Evolutionary conservation across 2,329 filamentous ascomycete species (phyloP).

Genomic region (Colletotrichum liaoningense): DNA sequence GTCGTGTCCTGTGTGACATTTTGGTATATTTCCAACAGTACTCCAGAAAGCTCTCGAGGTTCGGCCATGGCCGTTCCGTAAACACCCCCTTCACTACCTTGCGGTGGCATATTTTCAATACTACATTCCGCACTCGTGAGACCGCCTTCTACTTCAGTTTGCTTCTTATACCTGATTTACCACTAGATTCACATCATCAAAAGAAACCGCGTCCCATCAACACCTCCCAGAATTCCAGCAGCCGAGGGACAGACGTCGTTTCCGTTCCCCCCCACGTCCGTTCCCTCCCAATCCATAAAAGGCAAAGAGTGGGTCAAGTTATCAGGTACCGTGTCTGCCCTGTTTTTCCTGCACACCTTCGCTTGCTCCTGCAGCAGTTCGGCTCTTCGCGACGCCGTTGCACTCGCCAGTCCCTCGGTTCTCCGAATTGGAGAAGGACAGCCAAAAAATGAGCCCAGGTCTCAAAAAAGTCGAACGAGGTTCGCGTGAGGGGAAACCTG

Average conservation of each 20-base stretch:
- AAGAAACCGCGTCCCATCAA: background rate
- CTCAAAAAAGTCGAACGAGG: slow-evolving; percentile 30
- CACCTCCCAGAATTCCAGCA: background rate
- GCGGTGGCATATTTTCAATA: too few species aligned
- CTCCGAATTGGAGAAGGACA: slow-evolving; percentile 18
- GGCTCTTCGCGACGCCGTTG: background rate
- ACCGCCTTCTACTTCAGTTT: background rate
- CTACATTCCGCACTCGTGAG: background rate
- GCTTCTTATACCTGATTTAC: too few species aligned
- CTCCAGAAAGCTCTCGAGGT: too few species aligned
- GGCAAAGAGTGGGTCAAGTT: slow-evolving; percentile 11
- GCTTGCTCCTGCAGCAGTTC: background rate
- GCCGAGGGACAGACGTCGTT: background rate
- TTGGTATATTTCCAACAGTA: too few species aligned
- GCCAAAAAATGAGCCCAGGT: slow-evolving; percentile 13
- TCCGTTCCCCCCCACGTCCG: background rate
- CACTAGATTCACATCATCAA: background rate
- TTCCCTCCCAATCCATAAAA: background rate
- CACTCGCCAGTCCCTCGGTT: slow-evolving; percentile 3
- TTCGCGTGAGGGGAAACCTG: slow-evolving; percentile 33
- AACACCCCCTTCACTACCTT: too few species aligned
- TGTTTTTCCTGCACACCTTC: background rate
- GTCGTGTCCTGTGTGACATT: too few species aligned
- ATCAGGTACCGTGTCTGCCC: background rate
- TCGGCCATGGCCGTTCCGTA: too few species aligned